Evolutionary conservation across 805 yeast species (phyloP).

Genomic region (Candida maesae): DNA sequence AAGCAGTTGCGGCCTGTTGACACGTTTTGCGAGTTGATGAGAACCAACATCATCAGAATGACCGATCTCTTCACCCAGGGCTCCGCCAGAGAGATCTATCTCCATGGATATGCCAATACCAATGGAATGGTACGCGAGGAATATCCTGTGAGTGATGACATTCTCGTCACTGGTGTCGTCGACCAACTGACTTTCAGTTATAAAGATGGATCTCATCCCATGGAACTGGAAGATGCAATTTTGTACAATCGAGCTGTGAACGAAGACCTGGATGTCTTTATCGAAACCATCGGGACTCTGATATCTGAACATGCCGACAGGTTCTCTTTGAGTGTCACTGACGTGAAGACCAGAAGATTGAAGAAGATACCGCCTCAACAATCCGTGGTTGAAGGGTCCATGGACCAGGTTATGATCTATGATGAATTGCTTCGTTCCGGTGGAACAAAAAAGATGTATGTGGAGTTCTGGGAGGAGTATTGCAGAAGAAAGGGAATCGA

Average conservation of each 20-base stretch:
- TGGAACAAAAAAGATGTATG: slow-evolving; percentile 29
- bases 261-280: too few species aligned
- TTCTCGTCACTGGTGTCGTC: slow-evolving; percentile 60
- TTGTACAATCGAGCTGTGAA: too few species aligned
- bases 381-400: slow-evolving; percentile 46
- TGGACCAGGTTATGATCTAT: slow-evolving; percentile 61
- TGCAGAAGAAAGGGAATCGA: slow-evolving; percentile 44
- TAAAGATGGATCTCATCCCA: slow-evolving; percentile 5
- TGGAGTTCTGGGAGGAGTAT: slow-evolving; percentile 42
- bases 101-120: slow-evolving; percentile 31
- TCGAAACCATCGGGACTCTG: too few species aligned
- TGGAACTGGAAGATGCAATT: too few species aligned
- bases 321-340: slow-evolving; percentile 44
- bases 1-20: slow-evolving; percentile 13
- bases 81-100: slow-evolving; percentile 57
- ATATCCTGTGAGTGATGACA: slow-evolving; percentile 25
- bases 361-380: slow-evolving; percentile 44
- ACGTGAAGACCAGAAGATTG: slow-evolving; percentile 57
- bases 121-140: slow-evolving; percentile 9
- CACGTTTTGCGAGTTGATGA: slow-evolving; percentile 33
- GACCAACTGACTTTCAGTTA: slow-evolving; percentile 41
- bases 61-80: slow-evolving; percentile 41
- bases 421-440: slow-evolving; percentile 43
- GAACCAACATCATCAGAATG: slow-evolving; percentile 40
- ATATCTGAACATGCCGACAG: too few species aligned